Conservation (phyloP, 768 basidiomycete species). For the Antrodiella citrinella region DNA sequence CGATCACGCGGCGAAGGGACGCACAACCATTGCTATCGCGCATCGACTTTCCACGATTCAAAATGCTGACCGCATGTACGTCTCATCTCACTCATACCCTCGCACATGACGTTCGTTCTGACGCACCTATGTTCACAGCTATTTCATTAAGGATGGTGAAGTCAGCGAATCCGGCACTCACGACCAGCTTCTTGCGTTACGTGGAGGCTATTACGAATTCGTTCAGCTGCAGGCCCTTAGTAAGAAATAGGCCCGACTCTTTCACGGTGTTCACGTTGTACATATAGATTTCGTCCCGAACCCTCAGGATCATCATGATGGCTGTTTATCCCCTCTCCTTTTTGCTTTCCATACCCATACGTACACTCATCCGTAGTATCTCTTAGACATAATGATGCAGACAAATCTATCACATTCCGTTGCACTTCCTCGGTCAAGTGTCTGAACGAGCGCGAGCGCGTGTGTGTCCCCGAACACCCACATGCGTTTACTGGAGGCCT, state of each 20-base stretch:
- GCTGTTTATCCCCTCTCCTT: too few species aligned
- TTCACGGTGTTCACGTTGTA: too few species aligned
- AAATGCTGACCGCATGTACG: conserved; percentile 24
- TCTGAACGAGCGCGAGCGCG: too few species aligned
- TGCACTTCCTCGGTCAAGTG: too few species aligned
- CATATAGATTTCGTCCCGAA: too few species aligned
- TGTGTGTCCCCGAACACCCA: too few species aligned
- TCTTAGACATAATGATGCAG: too few species aligned
- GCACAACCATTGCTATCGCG: conserved; percentile 93
- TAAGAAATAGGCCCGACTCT: conserved; percentile 23
- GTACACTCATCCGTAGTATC: too few species aligned
- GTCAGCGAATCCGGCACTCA: conserved; percentile 87
- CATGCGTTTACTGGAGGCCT: too few species aligned
- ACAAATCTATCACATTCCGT: too few species aligned
- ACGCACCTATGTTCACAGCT: conserved; percentile 34
- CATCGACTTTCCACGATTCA: conserved; percentile 76
- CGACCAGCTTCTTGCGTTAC: conserved; percentile 61
- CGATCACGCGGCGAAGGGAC: conserved; percentile 84
- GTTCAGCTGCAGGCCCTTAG: conserved; percentile 70
- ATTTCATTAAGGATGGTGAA: conserved; percentile 82
- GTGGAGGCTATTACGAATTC: conserved; percentile 75
- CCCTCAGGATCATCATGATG: too few species aligned
- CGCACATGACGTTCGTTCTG: not conserved
- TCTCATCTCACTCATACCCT: not conserved
- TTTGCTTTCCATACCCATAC: too few species aligned